A percentile compares a stretch with the other conserved stretches of the same genome.
Conservation (phyloP, 768 basidiomycete genomes). For the Hericium erinaceus region DNA sequence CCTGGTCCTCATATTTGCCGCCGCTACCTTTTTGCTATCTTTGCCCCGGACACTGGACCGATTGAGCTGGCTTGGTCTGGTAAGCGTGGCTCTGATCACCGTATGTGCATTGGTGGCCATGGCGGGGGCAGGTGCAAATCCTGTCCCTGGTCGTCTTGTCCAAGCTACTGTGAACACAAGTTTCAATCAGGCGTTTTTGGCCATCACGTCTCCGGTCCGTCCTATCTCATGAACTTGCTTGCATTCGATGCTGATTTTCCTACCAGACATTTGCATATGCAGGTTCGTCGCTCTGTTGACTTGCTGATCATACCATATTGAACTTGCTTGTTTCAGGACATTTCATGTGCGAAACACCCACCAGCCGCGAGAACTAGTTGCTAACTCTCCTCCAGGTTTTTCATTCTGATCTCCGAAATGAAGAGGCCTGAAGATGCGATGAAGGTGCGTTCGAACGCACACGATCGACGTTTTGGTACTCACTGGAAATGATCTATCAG, state of each 20-base stretch:
- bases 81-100: slow-evolving; percentile 33
- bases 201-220: slow-evolving; percentile 48
- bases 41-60: slow-evolving; percentile 39
- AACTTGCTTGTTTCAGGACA: neutral
- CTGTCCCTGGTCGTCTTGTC: slow-evolving; percentile 31
- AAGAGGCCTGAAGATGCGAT: slow-evolving; percentile 40
- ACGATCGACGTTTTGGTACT: neutral
- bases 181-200: slow-evolving; percentile 42
- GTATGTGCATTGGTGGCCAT: slow-evolving; percentile 41
- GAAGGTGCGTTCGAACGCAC: slow-evolving; percentile 28
- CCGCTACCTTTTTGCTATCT: slow-evolving; percentile 31
- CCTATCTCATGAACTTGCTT: slow-evolving; percentile 20
- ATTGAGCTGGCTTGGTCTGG: slow-evolving; percentile 37
- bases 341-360: neutral
- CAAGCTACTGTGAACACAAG: slow-evolving; percentile 27
- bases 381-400: slow-evolving; percentile 32
- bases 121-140: slow-evolving; percentile 40
- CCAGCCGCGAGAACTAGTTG: slow-evolving; percentile 8
- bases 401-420: slow-evolving; percentile 53
- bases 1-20: slow-evolving; percentile 37
- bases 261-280: neutral
- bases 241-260: neutral
- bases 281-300: neutral
- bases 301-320: neutral
- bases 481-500: slow-evolving; percentile 16